Evolutionary conservation across 257 asterid genomes (phyloP), one percentile per base, ranked within the genome.

Genomic region (Lycium barbarum): DNA sequence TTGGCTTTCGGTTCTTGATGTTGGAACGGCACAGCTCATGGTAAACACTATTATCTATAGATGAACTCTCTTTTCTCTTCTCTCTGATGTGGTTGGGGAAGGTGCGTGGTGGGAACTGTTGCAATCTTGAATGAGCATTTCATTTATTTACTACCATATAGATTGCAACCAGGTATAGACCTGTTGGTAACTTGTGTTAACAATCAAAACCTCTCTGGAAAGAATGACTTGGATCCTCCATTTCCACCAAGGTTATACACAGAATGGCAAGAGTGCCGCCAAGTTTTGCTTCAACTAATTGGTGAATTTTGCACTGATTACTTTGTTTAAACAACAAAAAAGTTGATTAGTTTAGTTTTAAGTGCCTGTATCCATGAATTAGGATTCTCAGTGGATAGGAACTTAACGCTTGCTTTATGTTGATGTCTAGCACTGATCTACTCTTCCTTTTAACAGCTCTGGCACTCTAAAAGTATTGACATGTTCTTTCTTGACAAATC

Each of bases 1-100:
- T 88, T 97, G 99, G 99, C 99, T 97, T 67, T 97, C 99, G 70
- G 90, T 95, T 88, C 94, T 97, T 85, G 98, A 97, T 84, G 99
- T 95, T 87, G 98, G 96, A 85, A 97, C 91, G 97, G 95, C 98
- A 86, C 95, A 98, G 81, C 95, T 97, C 79, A 97, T 97, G 99
- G 98, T 97, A 90, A 87, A 83, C 76, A 85, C 73, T 84, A 22
- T 18, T 63, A 67, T 12, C 47, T 49, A 63, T 43, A 15, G 7
- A 47, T 7, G 47, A 51, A 26, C 35, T 47, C 71, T 33, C 51
- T 62, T 73, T 65, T 58, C 26, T 73, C 20, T 84, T 38, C 67
- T 22, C 22, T 33, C 14, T 22, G 18, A 35, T 55, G 43, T 63
- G 15, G 59, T 74, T 74, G 40, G 11, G 82, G 26, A 76, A 76